phyloP scores from a whole-genome alignment of 345 rosid genomes.

The Populus alba region DNA sequence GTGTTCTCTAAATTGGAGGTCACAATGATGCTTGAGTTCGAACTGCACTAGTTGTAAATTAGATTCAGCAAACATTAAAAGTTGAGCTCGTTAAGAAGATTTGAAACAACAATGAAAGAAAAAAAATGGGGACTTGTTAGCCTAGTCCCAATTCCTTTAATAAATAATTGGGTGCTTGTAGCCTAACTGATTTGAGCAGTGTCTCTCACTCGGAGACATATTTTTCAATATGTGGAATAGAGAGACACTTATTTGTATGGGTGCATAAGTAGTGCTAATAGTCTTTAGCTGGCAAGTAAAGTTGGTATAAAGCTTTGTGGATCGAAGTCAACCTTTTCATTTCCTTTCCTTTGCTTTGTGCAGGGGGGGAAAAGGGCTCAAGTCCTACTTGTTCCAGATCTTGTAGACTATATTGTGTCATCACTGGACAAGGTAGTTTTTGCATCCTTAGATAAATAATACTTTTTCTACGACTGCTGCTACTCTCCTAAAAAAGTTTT shows the following conservation, averaged over 20 bases:
- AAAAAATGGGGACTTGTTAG: background rate
- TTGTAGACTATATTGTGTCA: conserved; percentile 66
- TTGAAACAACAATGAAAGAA: background rate
- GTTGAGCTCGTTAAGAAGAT: background rate
- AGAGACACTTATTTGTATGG: background rate
- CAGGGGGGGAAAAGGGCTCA: conserved; percentile 92
- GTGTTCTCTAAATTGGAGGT: background rate
- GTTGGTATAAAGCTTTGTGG: background rate
- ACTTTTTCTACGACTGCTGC: background rate
- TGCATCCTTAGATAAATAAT: conserved; percentile 2
- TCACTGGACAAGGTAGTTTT: conserved; percentile 72
- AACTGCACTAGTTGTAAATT: background rate
- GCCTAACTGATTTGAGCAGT: background rate
- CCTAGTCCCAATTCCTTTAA: background rate
- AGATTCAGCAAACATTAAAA: background rate
- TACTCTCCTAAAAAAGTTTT: background rate
- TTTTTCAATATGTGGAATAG: background rate
- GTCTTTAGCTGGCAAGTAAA: background rate
- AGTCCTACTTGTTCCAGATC: conserved; percentile 77
- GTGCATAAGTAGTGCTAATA: background rate
- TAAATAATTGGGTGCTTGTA: background rate
- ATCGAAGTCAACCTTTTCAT: background rate
- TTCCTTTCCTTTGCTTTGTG: conserved; percentile 13
- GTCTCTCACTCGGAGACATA: background rate
- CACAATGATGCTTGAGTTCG: background rate